Conservation (phyloP, 108 stramenopile genomes). For the Schizochytrium sp. region DNA sequence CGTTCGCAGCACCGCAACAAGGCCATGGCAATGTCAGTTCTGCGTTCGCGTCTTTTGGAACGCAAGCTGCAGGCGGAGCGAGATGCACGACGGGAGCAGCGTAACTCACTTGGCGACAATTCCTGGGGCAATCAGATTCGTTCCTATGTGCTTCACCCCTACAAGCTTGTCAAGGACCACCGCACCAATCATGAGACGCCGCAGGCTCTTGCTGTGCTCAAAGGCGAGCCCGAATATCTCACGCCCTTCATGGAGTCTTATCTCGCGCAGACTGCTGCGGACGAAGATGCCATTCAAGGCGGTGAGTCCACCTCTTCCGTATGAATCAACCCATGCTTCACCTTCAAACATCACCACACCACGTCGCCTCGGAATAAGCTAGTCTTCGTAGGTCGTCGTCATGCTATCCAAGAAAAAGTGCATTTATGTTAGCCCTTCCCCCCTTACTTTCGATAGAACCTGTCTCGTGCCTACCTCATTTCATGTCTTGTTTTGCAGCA, state of each 20-base stretch:
- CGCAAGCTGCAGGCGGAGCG: constrained; percentile 45
- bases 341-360: too few species aligned
- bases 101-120: constrained; percentile 30
- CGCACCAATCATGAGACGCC: constrained; percentile 73
- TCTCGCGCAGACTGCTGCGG: background rate
- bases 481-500: too few species aligned
- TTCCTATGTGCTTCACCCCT: constrained; percentile 92
- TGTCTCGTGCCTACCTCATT: too few species aligned
- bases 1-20: constrained; percentile 92
- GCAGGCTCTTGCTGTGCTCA: constrained; percentile 67
- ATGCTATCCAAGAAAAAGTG: too few species aligned
- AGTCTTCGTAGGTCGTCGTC: too few species aligned
- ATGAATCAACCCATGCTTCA: too few species aligned
- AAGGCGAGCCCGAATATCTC: constrained; percentile 54
- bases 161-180: constrained; percentile 92
- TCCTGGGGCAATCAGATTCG: constrained; percentile 90
- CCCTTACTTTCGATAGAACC: too few species aligned
- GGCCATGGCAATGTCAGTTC: constrained; percentile 77
- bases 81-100: constrained; percentile 33
- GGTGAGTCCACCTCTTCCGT: too few species aligned
- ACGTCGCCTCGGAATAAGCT: too few species aligned
- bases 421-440: too few species aligned
- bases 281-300: background rate
- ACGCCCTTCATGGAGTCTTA: constrained; percentile 6
- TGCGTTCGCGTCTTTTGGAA: constrained; percentile 70